phyloP scores from a whole-genome alignment of 441 rosid species.

The Gossypium schwendimanii region DNA sequence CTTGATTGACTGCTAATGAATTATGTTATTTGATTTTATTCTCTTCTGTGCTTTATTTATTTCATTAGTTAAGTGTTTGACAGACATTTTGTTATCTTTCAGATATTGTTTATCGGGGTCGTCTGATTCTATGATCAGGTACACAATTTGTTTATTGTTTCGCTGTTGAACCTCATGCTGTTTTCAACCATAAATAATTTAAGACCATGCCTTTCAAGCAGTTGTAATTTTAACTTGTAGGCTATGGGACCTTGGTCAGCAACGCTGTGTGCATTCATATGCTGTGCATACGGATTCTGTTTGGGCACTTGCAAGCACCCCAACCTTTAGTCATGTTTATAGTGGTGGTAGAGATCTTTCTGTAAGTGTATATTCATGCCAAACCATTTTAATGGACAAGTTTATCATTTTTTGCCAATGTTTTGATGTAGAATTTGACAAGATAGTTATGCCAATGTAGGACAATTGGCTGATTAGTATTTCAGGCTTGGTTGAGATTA shows the following conservation, averaged over 20 bases:
- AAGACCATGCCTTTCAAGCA: constrained; percentile 21
- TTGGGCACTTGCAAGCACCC: constrained; percentile 97
- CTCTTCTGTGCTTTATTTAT: background rate
- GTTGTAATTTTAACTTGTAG: constrained; percentile 30
- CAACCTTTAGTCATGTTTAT: constrained; percentile 92
- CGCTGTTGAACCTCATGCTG: background rate
- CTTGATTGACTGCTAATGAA: background rate
- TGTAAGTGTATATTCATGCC: constrained; percentile 47
- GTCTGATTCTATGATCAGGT: constrained; percentile 99
- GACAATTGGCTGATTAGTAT: background rate
- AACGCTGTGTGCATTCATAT: constrained; percentile 95
- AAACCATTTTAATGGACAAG: background rate
- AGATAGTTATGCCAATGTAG: background rate
- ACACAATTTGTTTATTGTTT: constrained; percentile 12
- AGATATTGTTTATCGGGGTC: constrained; percentile 98
- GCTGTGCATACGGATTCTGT: constrained; percentile 99
- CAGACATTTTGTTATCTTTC: constrained; percentile 23
- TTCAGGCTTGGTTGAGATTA: background rate
- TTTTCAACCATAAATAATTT: background rate
- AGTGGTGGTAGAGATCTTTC: constrained; percentile 99
- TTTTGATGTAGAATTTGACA: background rate
- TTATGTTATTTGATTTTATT: background rate
- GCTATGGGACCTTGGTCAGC: constrained; percentile 99
- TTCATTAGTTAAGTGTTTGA: background rate
- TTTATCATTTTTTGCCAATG: background rate